Conservation (phyloP, 2,329 filamentous ascomycete species). For the Colletotrichum sp. region DNA sequence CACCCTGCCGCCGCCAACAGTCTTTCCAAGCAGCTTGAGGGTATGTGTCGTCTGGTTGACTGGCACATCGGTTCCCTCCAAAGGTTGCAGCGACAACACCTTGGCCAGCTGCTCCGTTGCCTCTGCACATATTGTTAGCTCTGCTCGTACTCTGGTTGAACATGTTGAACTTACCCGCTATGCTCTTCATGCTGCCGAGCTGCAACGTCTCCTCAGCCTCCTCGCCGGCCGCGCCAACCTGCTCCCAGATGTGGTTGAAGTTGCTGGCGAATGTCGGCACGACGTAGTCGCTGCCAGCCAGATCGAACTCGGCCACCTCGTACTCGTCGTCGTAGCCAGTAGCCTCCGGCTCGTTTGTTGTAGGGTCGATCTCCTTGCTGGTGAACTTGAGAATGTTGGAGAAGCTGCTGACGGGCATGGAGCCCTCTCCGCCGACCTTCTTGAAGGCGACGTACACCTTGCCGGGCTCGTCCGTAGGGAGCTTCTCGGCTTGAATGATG, state of each 20-base stretch:
- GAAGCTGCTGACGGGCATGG: conserved; percentile 82
- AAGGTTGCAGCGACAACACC: conserved; percentile 85
- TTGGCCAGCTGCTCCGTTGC: conserved; percentile 91
- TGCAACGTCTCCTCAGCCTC: conserved; percentile 92
- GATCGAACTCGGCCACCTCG: conserved; percentile 90
- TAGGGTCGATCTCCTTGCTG: conserved; percentile 96
- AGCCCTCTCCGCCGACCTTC: conserved; percentile 75
- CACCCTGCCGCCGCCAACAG: conserved; percentile 86
- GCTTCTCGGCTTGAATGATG: conserved; percentile 85
- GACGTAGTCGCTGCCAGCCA: conserved; percentile 91
- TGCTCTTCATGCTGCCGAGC: conserved; percentile 86
- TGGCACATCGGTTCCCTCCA: conserved; percentile 92
- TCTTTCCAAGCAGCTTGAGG: conserved; percentile 96
- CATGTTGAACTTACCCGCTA: conserved; percentile 74
- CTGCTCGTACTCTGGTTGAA: not conserved
- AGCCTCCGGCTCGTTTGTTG: conserved; percentile 91
- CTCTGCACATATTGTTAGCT: conserved; percentile 58
- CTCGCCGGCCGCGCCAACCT: conserved; percentile 86
- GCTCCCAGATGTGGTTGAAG: conserved; percentile 96
- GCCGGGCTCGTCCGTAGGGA: conserved; percentile 84
- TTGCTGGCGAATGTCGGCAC: conserved; percentile 92
- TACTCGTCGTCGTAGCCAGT: conserved; percentile 97
- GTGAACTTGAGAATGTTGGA: conserved; percentile 96
- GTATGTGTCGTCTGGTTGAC: conserved; percentile 90
- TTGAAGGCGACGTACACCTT: conserved; percentile 96